Base-by-base conservation (phyloP, 2,329 filamentous ascomycete species). In the Stachybotrys echinatus region DNA sequence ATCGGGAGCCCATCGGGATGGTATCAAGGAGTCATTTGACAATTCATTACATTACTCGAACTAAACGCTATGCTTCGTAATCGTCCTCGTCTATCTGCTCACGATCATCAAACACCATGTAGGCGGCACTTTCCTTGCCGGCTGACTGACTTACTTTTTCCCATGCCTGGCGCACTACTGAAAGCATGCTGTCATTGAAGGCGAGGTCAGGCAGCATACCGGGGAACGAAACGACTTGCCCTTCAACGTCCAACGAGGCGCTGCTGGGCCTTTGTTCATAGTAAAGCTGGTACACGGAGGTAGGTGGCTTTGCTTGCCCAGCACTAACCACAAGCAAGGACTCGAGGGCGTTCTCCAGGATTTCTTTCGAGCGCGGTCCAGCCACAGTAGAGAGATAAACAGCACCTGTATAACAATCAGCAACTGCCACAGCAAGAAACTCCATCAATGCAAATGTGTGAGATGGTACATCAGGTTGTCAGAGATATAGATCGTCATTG, bases 401-500 rank as follows among this genome's bases (percentile, higher is more conserved):
- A 27, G 62, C 55, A 54, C 64, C 66, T 71, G 42, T 49, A 42
- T 46, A 40, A n/a, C 38, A 40, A n/a, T 40, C 18, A 40, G 38
- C 38, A 7, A 8, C 38, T 40, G 38, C 19, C n/a, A 14, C 8
- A 8, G 18, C 12, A 20, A 40, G 19, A 8, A 34, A 2, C 14
- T 5, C 14, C 27, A 34, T 34, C 3, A 7, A 40, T 12, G 38
- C 12, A 40, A 40, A 20, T 12, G 19, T 40, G 17, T 40, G 17
- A 40, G n/a, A 40, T 12, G 38, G 71, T 73, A 75, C 73, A 83
- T 95, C 90, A 95, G 90, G 74, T 85, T 89, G 85, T 92, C 85
- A 92, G 87, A 91, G 83, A 81, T 77, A 77, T 77, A 80, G 10
- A 80, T 94, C 91, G 84, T 95, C 92, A 95, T 74, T 80, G 79